Conservation (phyloP, 176 grass and related monocot genomes). For the Tillandsia leiboldiana region DNA sequence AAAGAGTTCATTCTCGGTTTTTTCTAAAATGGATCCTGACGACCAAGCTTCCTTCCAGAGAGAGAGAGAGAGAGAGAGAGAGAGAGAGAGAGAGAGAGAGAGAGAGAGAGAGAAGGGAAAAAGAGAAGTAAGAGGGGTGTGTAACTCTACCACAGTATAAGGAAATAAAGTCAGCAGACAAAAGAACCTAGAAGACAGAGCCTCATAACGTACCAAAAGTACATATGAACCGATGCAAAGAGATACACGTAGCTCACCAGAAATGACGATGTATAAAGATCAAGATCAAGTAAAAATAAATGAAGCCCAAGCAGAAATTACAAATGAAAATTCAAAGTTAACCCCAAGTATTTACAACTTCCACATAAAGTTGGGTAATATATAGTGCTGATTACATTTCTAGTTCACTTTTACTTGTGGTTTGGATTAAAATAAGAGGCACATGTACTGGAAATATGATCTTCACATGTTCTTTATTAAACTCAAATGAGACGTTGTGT, state of each 20-base stretch:
- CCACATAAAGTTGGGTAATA: neutral
- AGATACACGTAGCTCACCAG: too few species aligned
- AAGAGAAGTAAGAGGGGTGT: neutral
- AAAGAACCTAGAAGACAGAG: too few species aligned
- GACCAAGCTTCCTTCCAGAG: neutral
- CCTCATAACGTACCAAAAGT: too few species aligned
- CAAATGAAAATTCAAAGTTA: neutral
- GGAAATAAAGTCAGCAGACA: too few species aligned
- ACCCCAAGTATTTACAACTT: neutral
- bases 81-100: neutral
- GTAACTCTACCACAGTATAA: too few species aligned
- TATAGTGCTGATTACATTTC: neutral
- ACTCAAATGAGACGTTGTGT: neutral
- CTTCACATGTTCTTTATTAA: neutral
- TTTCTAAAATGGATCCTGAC: too few species aligned
- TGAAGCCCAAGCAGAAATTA: neutral
- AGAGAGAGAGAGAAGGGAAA: neutral
- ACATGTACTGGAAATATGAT: neutral
- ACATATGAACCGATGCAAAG: too few species aligned
- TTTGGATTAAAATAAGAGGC: neutral
- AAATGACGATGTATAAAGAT: too few species aligned
- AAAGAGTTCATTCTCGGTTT: neutral
- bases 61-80: too few species aligned
- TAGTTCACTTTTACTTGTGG: neutral
- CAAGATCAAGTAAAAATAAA: too few species aligned